These are phyloP conservation scores for Cyberlindnera bimundalis DNA, from an alignment of 805 yeast species.

Conservation along the genomic window DNA sequence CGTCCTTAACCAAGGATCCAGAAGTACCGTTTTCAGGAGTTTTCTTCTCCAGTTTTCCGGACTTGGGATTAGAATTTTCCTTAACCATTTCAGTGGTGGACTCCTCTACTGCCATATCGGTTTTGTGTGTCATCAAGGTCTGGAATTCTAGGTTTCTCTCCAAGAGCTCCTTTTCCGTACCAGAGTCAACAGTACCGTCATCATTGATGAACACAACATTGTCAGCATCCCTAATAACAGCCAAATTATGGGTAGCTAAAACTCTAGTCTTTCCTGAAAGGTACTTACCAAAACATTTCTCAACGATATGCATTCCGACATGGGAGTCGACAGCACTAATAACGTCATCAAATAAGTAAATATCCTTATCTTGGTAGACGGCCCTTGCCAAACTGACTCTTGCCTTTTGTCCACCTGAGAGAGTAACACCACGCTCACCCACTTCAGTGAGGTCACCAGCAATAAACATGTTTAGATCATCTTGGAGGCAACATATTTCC, in stretches of 20 bases:
- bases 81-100: no score
- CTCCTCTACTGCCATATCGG: constrained; percentile 1
- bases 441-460: constrained; percentile 87
- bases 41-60: neutral
- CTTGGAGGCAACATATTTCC: constrained; percentile 76
- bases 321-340: constrained; percentile 70
- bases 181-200: constrained; percentile 61
- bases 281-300: constrained; percentile 57
- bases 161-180: constrained; percentile 52
- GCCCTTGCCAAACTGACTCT: constrained; percentile 90
- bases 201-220: constrained; percentile 57
- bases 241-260: constrained; percentile 79
- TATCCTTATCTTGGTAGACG: constrained; percentile 56
- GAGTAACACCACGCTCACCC: constrained; percentile 92
- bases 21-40: neutral
- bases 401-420: constrained; percentile 96
- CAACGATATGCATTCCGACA: constrained; percentile 70
- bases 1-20: constrained; percentile 21
- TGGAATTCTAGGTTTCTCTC: constrained; percentile 42
- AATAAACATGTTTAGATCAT: constrained; percentile 71
- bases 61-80: neutral
- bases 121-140: constrained; percentile 46
- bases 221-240: constrained; percentile 64
- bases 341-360: constrained; percentile 38
- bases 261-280: constrained; percentile 58